Evolutionary conservation across 371 early-diverging fungal species (phyloP), one percentile per base, ranked within the genome.

Genomic region (Mortierella sp.): DNA sequence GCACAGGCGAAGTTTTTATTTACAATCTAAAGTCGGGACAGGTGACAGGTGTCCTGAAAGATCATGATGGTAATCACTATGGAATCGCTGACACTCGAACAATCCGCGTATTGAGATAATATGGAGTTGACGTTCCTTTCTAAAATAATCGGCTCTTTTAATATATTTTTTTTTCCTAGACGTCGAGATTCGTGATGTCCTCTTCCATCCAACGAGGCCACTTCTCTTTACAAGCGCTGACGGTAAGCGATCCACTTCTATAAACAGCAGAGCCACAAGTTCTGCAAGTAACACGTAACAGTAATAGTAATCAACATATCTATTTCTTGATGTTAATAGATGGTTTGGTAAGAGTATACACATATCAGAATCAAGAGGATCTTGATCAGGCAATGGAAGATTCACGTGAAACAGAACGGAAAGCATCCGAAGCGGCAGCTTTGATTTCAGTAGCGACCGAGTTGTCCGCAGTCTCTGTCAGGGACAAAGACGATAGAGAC

Each of bases 151-250:
- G 18, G 14, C 43, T 19, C 26, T 12, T 29, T n/a, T 56, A 29
- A 30, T 1, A 57, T 30, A 7, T 12, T 58, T 43, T 46, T 21
- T 52, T 37, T 55, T 25, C 11, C 23, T 80, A 87, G 94, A 92
- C 28, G 86, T 95, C 30, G 97, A 97, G 75, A 91, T 97, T 7
- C 91, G 97, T 28, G 97, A 97, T 83, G 91, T 95, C n/a, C 83
- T 95, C 57, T 94, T 96, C 80, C 97, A 96, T 71, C 96, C 96
- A 37, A 88, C 89, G 23, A 84, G 88, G 61, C 90, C 92, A 15
- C 73, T 94, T 9, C 60, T 97, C 57, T 92, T 96, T 68, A 92
- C 96, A 6, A 89, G 93, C 83, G 91, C 89, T 50, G 97, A 97
- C 79, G 97, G 91, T 90, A 86, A 82, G 71, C 52, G 26, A 18